A percentile compares a stretch with the other conserved stretches of the same genome.
These are phyloP conservation scores for Auricularia heimuer DNA, from an alignment of 768 basidiomycete genomes.

Conservation along the genomic window DNA sequence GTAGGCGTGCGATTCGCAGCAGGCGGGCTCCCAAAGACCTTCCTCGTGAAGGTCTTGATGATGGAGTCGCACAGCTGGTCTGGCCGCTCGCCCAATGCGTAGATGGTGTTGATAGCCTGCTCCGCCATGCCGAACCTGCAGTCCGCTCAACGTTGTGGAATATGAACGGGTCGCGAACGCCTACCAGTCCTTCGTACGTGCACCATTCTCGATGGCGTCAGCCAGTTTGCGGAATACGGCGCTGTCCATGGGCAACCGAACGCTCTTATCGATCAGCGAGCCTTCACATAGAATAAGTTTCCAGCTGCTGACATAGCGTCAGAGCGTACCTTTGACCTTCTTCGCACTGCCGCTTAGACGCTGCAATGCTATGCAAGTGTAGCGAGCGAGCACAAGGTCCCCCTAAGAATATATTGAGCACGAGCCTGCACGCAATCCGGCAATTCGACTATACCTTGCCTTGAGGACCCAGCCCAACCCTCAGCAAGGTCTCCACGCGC, in stretches of 20 bases:
- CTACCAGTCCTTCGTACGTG: slow-evolving; percentile 78
- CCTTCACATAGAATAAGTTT: slow-evolving; percentile 32
- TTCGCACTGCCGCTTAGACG: slow-evolving; percentile 90
- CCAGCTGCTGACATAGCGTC: slow-evolving; percentile 3
- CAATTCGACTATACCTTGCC: slow-evolving; percentile 54
- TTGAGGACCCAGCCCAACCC: slow-evolving; percentile 72
- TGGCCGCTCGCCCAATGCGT: slow-evolving; percentile 88
- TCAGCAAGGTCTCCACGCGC: slow-evolving; percentile 73
- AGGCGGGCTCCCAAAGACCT: slow-evolving; percentile 44
- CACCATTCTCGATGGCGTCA: slow-evolving; percentile 70
- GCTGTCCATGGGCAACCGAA: slow-evolving; percentile 80
- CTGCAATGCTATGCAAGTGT: slow-evolving; percentile 89
- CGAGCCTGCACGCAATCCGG: neutral
- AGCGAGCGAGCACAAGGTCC: slow-evolving; percentile 83
- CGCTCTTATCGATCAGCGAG: slow-evolving; percentile 76
- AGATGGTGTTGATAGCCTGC: slow-evolving; percentile 93
- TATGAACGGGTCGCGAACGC: neutral
- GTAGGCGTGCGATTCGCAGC: neutral
- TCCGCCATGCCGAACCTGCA: slow-evolving; percentile 81
- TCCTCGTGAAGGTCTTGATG: slow-evolving; percentile 68
- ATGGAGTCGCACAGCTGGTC: slow-evolving; percentile 72
- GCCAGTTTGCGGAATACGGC: slow-evolving; percentile 76
- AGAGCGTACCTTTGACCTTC: slow-evolving; percentile 77
- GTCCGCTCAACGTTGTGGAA: neutral
- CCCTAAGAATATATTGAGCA: slow-evolving; percentile 34